A percentile compares a stretch with the other conserved stretches of the same genome.
These are phyloP conservation scores for Crotalaria pallida DNA, from an alignment of 306 rosid genomes.

Conservation along the genomic window DNA sequence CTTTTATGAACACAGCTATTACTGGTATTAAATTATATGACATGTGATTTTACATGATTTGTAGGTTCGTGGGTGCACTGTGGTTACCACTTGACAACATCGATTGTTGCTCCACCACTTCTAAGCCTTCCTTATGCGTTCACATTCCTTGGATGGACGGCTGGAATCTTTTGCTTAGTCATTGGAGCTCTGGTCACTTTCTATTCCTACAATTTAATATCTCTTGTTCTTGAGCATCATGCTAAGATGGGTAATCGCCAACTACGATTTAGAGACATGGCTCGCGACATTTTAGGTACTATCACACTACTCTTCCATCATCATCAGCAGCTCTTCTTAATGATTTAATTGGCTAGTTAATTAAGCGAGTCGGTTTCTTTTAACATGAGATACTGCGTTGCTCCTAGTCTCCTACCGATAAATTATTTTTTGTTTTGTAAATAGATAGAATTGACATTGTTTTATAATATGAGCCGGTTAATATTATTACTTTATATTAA, in stretches of 20 bases:
- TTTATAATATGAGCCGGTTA: too few relatives aligned
- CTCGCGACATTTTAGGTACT: conserved; percentile 62
- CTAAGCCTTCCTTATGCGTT: conserved; percentile 78
- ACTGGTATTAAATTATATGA: too few relatives aligned
- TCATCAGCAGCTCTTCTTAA: not conserved
- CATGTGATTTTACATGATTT: not conserved
- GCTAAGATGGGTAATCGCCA: conserved; percentile 75
- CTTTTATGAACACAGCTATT: too few relatives aligned
- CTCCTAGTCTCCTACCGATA: too few relatives aligned
- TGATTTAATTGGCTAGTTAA: not conserved
- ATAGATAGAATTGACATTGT: too few relatives aligned
- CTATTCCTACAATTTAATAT: conserved; percentile 69
- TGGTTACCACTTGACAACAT: conserved; percentile 83
- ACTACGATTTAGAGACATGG: conserved; percentile 82
- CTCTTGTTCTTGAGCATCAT: conserved; percentile 70
- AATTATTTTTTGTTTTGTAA: too few relatives aligned
- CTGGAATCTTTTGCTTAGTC: conserved; percentile 48
- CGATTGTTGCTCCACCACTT: conserved; percentile 81
- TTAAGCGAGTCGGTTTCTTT: too few relatives aligned
- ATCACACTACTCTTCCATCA: not conserved
- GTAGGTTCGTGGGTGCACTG: conserved; percentile 80
- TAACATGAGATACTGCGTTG: not conserved
- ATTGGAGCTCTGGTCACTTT: conserved; percentile 70
- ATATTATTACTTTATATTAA: too few relatives aligned
- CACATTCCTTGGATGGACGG: conserved; percentile 72